A percentile compares a stretch with the other conserved stretches of the same genome.
phyloP scores from a whole-genome alignment of 2,329 filamentous ascomycete species.

The Chaetomiaceae sp. region DNA sequence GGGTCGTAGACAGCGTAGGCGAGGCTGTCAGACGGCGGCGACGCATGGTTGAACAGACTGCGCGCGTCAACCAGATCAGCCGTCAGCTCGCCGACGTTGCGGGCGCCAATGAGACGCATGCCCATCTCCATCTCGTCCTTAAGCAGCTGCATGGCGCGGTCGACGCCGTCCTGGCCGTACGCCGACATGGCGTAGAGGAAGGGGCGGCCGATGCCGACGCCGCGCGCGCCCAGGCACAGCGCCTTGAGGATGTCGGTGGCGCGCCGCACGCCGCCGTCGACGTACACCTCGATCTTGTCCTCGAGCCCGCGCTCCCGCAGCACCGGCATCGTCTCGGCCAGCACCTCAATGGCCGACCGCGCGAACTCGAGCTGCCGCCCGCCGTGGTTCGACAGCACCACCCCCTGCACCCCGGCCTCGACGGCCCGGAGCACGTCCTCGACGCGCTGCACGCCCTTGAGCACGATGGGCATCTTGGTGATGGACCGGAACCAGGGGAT shows the following conservation, averaged over 20 bases:
- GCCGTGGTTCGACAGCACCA: conserved; percentile 94
- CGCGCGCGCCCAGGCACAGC: conserved; percentile 57
- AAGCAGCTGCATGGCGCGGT: conserved; percentile 84
- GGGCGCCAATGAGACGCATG: conserved; percentile 86
- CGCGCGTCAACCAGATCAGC: conserved; percentile 73
- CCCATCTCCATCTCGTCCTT: conserved; percentile 99
- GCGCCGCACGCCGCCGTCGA: conserved; percentile 60
- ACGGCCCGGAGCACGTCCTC: conserved; percentile 90
- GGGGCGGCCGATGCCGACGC: conserved; percentile 65
- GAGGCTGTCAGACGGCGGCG: conserved; percentile 44
- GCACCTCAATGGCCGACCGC: conserved; percentile 78
- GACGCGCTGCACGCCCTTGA: conserved; percentile 94
- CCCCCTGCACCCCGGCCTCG: conserved; percentile 74
- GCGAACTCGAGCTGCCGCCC: conserved; percentile 91
- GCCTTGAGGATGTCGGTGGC: conserved; percentile 64
- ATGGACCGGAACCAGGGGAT: conserved; percentile 88
- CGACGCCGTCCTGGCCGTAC: conserved; percentile 81
- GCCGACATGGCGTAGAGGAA: conserved; percentile 96
- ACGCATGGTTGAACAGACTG: conserved; percentile 53
- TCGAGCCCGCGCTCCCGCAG: conserved; percentile 68
- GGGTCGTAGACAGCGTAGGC: conserved; percentile 48
- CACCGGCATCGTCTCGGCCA: conserved; percentile 89
- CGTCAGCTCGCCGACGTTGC: conserved; percentile 67
- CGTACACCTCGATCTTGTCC: conserved; percentile 57
- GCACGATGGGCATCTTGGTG: conserved; percentile 88